Conservation (phyloP, 805 yeast genomes). For the Candida ascalaphidarum region DNA sequence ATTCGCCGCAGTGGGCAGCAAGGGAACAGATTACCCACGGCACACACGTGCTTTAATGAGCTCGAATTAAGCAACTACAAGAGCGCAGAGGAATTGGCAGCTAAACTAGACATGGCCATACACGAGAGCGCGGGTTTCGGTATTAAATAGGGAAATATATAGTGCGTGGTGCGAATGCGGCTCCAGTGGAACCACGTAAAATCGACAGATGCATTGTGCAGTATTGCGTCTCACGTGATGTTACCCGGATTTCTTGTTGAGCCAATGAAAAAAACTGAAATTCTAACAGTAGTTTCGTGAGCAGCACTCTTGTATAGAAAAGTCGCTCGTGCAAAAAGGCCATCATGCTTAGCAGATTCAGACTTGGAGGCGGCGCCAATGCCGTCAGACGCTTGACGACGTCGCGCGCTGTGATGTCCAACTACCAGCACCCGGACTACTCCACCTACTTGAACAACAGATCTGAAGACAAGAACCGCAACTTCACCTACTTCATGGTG, state of each 20-base stretch:
- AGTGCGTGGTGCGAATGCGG: neutral
- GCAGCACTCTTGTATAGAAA: too few species aligned
- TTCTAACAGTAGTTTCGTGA: too few species aligned
- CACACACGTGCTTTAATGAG: conserved; percentile 95
- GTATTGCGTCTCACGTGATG: neutral
- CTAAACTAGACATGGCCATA: conserved; percentile 62
- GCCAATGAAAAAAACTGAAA: conserved; percentile 8
- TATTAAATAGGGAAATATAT: conserved; percentile 33
- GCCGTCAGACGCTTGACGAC: conserved; percentile 45
- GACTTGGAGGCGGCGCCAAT: too few species aligned
- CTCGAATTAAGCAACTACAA: conserved; percentile 65
- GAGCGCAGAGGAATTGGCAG: conserved; percentile 41
- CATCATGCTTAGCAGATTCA: too few species aligned
- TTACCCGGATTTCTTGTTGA: conserved; percentile 3
- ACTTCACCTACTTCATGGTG: conserved; percentile 92
- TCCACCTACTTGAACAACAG: conserved; percentile 71
- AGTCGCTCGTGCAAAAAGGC: too few species aligned
- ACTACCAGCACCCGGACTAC: conserved; percentile 89
- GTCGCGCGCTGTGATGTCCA: conserved; percentile 50
- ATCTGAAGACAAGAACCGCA: conserved; percentile 61
- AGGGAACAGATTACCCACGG: conserved; percentile 57
- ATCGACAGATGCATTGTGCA: neutral
- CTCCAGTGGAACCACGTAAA: neutral
- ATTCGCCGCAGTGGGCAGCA: conserved; percentile 41
- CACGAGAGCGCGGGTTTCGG: conserved; percentile 85